These are phyloP conservation scores for Aureobasidium mangrovei DNA, from an alignment of 2,329 filamentous ascomycete genomes.

Conservation along the genomic window DNA sequence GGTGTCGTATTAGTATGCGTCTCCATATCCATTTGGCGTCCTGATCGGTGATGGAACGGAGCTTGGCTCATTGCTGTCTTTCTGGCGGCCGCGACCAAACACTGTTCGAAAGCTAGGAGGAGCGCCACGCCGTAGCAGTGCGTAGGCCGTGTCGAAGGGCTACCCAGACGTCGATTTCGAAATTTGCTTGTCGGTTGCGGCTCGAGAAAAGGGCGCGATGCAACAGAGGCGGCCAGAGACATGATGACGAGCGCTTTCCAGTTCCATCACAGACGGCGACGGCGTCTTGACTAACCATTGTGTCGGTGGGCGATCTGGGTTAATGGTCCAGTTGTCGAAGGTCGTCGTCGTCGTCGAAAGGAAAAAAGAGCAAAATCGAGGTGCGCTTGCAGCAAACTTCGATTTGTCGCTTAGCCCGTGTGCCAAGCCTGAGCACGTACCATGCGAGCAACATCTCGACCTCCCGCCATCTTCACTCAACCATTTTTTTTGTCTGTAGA, in stretches of 20 bases:
- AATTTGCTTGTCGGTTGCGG: background rate
- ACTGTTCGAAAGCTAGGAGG: no score
- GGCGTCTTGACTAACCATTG: slow-evolving; percentile 9
- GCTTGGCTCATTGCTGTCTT: background rate
- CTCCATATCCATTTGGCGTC: background rate
- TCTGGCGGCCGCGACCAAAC: background rate
- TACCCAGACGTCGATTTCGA: background rate
- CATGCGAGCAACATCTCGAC: background rate
- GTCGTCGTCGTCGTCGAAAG: slow-evolving; percentile 11
- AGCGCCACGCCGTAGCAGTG: no score
- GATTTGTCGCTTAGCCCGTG: slow-evolving; percentile 8
- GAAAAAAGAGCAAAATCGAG: background rate
- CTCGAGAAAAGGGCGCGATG: background rate
- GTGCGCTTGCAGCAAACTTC: background rate
- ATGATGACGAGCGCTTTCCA: background rate
- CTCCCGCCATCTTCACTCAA: background rate
- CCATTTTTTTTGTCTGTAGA: no score
- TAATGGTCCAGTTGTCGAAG: slow-evolving; percentile 9
- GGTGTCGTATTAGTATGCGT: background rate
- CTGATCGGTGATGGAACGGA: background rate
- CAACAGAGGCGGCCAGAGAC: background rate
- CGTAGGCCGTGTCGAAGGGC: no score
- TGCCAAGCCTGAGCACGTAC: background rate
- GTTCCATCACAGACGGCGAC: slow-evolving; percentile 2
- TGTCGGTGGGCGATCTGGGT: slow-evolving; percentile 13